Evolutionary conservation across 208 protist species (phyloP), one percentile per base, ranked within the genome.

Genomic region (Leishmania turanica): DNA sequence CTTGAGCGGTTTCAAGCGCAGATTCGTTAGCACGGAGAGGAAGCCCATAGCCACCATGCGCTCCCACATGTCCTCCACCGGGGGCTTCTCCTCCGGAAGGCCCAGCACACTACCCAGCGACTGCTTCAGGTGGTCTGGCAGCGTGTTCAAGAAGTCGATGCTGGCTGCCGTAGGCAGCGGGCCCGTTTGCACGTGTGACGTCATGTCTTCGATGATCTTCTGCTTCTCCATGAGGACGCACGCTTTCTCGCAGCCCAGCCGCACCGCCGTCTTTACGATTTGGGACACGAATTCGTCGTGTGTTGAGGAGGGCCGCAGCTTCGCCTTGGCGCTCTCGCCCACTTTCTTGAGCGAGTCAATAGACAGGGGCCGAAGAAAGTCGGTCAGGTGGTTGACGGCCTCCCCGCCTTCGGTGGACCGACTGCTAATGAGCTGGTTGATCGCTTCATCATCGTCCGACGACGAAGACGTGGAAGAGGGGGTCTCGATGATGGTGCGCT

Each of bases 1-100:
- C 87, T 96, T 96, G 34, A 98, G 88, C 79, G 95, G 95, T 84
- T 94, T 96, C 47, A 96, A 86, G 13, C 95, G 93, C 75, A 98
- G 88, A 81, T 98, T 96, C 17, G 95, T 96, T 31, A 98, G 89
- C 49, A 98, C 95, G 7, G 91, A 93, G 27, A 96, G 76, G 72
- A 98, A 96, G 11, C 95, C 95, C 91, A 98, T 96, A 9, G 95
- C 95, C 58, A 98, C 90, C 91, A 98, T 96, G 75, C 93, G 90
- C 87, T 98, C 93, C 93, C 95, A 96, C 88, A 98, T 96, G 72
- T 95, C 93, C 81, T 91, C 91, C 65, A 95, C 95, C 5, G 89
- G 90, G 1, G 95, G 92, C 62, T 91, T 92, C 64, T 95, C 90
- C 58, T 94, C 88, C 34, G 92, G 91, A 6, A 98, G 88, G 64